Conservation (phyloP, 225 moss, liverwort and hornwort genomes). For the Takakia lepidozioides region DNA sequence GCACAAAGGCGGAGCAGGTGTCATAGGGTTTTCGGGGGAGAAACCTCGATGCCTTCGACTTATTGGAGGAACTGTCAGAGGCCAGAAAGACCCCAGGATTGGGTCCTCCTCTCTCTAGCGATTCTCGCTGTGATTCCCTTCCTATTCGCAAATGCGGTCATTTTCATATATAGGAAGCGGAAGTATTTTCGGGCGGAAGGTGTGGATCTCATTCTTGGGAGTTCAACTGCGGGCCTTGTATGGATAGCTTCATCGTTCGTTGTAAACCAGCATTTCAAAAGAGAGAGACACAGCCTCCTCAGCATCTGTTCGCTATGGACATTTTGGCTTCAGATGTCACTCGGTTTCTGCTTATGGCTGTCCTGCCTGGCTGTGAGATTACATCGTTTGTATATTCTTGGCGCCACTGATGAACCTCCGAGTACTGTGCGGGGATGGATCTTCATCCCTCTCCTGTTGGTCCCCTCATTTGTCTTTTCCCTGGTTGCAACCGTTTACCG, state of each 20-base stretch:
- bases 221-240: conserved; percentile 28
- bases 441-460: conserved; percentile 24
- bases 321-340: conserved; percentile 42
- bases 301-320: conserved; percentile 39
- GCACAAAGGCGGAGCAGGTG: too few relatives aligned
- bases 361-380: conserved; percentile 35
- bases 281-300: conserved; percentile 17
- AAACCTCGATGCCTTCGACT: too few relatives aligned
- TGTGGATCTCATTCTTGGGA: conserved; percentile 34
- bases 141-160: conserved; percentile 27
- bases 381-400: conserved; percentile 19
- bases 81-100: conserved; percentile 24
- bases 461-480: conserved; percentile 28
- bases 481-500: conserved; percentile 18
- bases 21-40: too few relatives aligned
- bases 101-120: conserved; percentile 16
- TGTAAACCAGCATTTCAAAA: conserved; percentile 41
- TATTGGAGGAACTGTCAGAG: conserved; percentile 4
- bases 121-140: conserved; percentile 21
- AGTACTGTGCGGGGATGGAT: conserved; percentile 15
- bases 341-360: conserved; percentile 45
- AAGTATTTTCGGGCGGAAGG: conserved; percentile 39
- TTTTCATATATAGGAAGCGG: conserved; percentile 31
- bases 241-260: conserved; percentile 32
- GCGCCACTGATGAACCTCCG: conserved; percentile 14